Conservation (phyloP, 768 basidiomycete genomes). For the Rhodotorula sphaerocarpa region DNA sequence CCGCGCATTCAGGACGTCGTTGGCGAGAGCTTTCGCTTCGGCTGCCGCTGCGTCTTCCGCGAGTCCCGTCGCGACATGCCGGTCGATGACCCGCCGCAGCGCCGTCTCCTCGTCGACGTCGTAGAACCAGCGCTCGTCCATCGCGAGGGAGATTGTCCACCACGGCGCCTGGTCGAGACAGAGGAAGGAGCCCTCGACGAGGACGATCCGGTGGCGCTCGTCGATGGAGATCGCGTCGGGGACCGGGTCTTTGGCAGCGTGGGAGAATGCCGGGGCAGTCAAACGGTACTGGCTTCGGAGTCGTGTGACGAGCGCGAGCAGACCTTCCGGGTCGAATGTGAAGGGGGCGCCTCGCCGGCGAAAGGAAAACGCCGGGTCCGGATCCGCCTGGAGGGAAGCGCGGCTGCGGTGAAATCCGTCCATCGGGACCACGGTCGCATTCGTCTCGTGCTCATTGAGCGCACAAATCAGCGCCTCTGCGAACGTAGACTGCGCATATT, state of each 20-base stretch:
- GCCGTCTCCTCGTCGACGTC: neutral
- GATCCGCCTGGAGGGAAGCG: neutral
- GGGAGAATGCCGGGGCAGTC: neutral
- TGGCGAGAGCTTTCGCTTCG: neutral
- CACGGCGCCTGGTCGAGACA: neutral
- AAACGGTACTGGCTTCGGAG: neutral
- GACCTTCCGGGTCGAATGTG: neutral
- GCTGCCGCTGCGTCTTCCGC: neutral
- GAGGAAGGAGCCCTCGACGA: constrained; percentile 4
- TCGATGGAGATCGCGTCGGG: neutral
- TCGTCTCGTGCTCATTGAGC: neutral
- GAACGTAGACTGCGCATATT: neutral
- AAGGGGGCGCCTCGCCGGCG: constrained; percentile 1
- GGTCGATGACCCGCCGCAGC: neutral
- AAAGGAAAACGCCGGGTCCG: neutral
- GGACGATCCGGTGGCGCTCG: neutral
- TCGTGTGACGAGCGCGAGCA: neutral
- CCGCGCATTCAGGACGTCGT: constrained; percentile 2
- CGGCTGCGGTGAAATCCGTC: constrained; percentile 1
- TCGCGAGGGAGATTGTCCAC: neutral
- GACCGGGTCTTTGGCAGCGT: constrained; percentile 2
- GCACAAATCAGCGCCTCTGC: neutral
- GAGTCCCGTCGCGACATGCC: neutral
- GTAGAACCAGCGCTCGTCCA: constrained; percentile 6
- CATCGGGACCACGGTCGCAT: neutral